Evolutionary conservation across 1,284 basidiomycete species (phyloP).

Genomic region (Ustilago curta): DNA sequence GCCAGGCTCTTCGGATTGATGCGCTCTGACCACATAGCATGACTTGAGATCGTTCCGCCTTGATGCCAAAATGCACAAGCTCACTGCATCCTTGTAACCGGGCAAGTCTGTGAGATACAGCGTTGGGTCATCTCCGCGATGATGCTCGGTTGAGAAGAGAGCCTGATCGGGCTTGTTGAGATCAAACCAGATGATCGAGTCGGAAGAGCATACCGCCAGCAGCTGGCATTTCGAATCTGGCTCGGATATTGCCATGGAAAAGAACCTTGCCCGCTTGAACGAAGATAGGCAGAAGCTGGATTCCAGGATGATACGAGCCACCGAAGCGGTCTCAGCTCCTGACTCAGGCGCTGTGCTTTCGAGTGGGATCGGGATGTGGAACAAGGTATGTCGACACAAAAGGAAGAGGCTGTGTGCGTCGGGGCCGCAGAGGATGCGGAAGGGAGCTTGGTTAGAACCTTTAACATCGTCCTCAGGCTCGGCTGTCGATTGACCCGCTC

Average conservation of each 20-base stretch:
- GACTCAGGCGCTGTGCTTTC: neutral
- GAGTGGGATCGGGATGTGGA: constrained; percentile 10
- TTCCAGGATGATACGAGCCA: constrained; percentile 7
- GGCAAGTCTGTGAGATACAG: constrained; percentile 13
- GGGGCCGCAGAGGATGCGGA: constrained; percentile 12
- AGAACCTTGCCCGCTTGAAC: constrained; percentile 24
- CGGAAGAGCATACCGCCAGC: constrained; percentile 41
- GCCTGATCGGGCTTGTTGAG: neutral
- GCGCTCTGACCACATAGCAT: constrained; percentile 14
- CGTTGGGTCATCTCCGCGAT: constrained; percentile 48
- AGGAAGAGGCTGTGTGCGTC: constrained; percentile 12
- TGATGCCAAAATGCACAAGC: constrained; percentile 21
- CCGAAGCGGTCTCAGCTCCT: neutral
- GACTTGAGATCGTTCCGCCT: constrained; percentile 19
- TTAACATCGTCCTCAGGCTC: neutral
- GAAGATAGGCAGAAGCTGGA: constrained; percentile 24
- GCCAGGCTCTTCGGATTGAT: neutral
- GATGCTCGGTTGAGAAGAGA: constrained; percentile 30
- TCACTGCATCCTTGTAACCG: neutral
- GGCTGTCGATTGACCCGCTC: neutral
- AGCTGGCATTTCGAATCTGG: constrained; percentile 6
- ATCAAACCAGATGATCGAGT: constrained; percentile 41
- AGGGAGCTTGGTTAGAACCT: neutral
- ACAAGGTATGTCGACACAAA: constrained; percentile 13
- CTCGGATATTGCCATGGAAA: constrained; percentile 15